A percentile compares a stretch with the other conserved stretches of the same genome.
Evolutionary conservation across 805 yeast genomes (phyloP).

Genomic region (Hanseniaspora vineae): DNA sequence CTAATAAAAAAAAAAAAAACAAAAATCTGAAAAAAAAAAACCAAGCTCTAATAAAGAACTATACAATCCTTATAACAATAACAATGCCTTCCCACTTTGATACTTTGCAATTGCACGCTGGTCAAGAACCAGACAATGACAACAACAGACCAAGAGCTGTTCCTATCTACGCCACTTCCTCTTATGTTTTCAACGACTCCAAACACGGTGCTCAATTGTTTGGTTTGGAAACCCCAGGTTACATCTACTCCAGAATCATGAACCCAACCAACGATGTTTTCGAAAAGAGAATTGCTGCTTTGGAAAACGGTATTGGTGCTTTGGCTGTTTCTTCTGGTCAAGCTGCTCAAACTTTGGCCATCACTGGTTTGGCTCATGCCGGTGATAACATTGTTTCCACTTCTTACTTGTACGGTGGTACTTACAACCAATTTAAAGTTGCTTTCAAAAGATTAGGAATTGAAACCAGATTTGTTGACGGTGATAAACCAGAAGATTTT

Average conservation of each 20-base stretch:
- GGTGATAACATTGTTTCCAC: constrained; percentile 90
- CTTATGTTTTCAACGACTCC: constrained; percentile 78
- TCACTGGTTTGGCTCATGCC: constrained; percentile 67
- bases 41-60: neutral
- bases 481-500: constrained; percentile 63
- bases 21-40: too few species aligned
- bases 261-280: constrained; percentile 90
- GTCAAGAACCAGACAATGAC: constrained; percentile 58
- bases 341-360: constrained; percentile 83
- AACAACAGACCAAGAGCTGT: constrained; percentile 72
- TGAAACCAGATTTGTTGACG: constrained; percentile 71
- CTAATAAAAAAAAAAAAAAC: too few species aligned
- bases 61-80: too few species aligned
- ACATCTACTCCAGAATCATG: constrained; percentile 77
- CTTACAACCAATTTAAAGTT: constrained; percentile 89
- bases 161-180: constrained; percentile 86
- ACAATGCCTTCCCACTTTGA: constrained; percentile 64
- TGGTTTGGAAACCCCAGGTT: constrained; percentile 73
- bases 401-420: constrained; percentile 86
- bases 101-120: constrained; percentile 90
- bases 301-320: constrained; percentile 88
- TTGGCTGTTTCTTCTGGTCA: constrained; percentile 91
- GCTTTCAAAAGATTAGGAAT: constrained; percentile 83
- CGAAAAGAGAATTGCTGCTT: constrained; percentile 83
- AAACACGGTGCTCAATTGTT: constrained; percentile 87